Percentiles rank a stretch among this genome's conserved stretches.
phyloP scores from a whole-genome alignment of 2,329 filamentous ascomycete genomes.

The Periconia sp. region DNA sequence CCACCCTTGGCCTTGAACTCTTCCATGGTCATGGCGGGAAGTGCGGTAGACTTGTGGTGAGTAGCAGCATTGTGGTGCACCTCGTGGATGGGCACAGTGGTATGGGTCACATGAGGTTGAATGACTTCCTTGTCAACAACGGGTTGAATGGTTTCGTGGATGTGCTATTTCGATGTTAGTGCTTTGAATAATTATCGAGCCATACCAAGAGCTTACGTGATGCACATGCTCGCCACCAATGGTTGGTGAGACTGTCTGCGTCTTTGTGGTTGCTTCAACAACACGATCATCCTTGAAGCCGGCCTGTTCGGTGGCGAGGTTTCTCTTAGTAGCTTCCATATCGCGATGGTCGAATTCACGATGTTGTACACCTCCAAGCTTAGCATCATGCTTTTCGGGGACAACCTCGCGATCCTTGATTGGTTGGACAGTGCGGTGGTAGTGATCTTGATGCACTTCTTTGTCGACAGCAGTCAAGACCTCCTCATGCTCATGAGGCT shows the following conservation, averaged over 20 bases:
- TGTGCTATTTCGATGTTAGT: constrained; percentile 42
- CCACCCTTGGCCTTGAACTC: constrained; percentile 65
- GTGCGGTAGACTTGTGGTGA: constrained; percentile 65
- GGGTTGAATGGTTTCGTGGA: constrained; percentile 71
- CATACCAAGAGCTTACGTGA: constrained; percentile 44
- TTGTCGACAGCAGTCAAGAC: constrained; percentile 64
- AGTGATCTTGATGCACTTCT: constrained; percentile 72
- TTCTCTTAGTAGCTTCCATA: constrained; percentile 38
- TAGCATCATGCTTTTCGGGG: constrained; percentile 57
- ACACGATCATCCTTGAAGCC: constrained; percentile 56
- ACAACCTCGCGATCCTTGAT: constrained; percentile 57
- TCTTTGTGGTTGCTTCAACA: constrained; percentile 53
- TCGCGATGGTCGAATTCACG: constrained; percentile 64
- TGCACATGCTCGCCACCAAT: constrained; percentile 65
- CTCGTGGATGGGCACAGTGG: constrained; percentile 72
- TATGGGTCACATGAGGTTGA: constrained; percentile 69
- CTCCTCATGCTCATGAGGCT: constrained; percentile 64
- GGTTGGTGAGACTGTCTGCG: constrained; percentile 50
- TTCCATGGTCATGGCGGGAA: constrained; percentile 65
- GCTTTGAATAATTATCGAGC: not conserved
- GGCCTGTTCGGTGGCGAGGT: constrained; percentile 50
- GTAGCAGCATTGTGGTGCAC: constrained; percentile 67
- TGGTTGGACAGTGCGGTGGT: constrained; percentile 70
- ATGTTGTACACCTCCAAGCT: constrained; percentile 61
- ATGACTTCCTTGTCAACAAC: constrained; percentile 70